phyloP scores from a whole-genome alignment of 495 filamentous ascomycete species.

The Penicillium coffeae region DNA sequence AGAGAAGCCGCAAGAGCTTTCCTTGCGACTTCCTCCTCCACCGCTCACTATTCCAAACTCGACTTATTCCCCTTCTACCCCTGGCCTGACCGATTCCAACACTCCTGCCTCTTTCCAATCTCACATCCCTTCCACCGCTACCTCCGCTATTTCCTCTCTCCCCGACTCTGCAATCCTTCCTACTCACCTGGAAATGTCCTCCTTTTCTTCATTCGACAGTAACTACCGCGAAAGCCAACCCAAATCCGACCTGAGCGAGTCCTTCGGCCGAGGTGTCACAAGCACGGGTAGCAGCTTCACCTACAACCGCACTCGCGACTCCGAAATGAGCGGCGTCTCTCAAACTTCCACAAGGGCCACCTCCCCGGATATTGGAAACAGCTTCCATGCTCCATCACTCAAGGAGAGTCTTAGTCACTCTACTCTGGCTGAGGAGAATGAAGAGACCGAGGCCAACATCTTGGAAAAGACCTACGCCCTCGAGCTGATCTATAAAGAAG shows the following conservation, averaged over 20 bases:
- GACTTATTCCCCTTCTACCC: slow-evolving; percentile 34
- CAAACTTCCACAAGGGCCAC: slow-evolving; percentile 85
- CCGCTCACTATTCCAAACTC: slow-evolving; percentile 38
- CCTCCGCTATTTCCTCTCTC: slow-evolving; percentile 26
- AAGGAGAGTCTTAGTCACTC: slow-evolving; percentile 57
- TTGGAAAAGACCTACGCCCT: slow-evolving; percentile 83
- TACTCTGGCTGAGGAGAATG: slow-evolving; percentile 65
- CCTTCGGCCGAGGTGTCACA: slow-evolving; percentile 40
- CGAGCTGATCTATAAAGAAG: slow-evolving; percentile 91
- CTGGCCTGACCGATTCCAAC: slow-evolving; percentile 38
- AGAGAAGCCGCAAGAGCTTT: slow-evolving; percentile 24
- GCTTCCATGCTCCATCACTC: slow-evolving; percentile 42
- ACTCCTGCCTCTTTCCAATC: slow-evolving; percentile 44
- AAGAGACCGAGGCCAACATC: slow-evolving; percentile 75
- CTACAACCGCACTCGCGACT: slow-evolving; percentile 69
- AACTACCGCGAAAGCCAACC: slow-evolving; percentile 26
- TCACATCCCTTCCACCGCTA: slow-evolving; percentile 18
- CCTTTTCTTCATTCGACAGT: slow-evolving; percentile 26
- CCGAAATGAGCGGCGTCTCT: slow-evolving; percentile 76
- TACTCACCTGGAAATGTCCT: slow-evolving; percentile 34
- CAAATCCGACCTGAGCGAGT: slow-evolving; percentile 36
- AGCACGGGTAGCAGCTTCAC: slow-evolving; percentile 67
- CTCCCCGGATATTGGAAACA: slow-evolving; percentile 64
- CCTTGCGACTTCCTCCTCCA: slow-evolving; percentile 37
- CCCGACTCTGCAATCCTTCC: slow-evolving; percentile 31